phyloP scores from a whole-genome alignment of 2,329 filamentous ascomycete genomes.

The Aureobasidium pullulans region DNA sequence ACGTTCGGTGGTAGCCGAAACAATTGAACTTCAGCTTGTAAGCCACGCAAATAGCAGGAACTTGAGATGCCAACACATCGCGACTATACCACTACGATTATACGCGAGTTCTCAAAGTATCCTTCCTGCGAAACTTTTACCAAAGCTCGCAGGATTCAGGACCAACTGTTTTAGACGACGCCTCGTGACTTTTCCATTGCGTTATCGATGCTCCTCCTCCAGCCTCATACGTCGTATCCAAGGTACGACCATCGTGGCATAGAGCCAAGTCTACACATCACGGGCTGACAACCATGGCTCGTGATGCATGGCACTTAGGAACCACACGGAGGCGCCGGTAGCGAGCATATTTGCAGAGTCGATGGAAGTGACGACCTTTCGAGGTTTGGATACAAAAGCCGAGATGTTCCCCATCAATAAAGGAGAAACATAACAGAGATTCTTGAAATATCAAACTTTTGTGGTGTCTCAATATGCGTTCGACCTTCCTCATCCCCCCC shows the following conservation, averaged over 20 bases:
- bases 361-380: background rate
- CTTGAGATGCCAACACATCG: background rate
- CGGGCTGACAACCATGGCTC: constrained; percentile 4
- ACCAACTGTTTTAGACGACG: background rate
- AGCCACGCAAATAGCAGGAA: background rate
- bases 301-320: background rate
- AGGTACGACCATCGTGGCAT: background rate
- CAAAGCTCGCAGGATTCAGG: background rate
- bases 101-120: background rate
- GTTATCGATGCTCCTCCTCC: background rate
- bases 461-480: background rate
- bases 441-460: background rate
- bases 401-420: background rate
- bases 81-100: background rate
- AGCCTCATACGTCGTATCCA: constrained; percentile 8
- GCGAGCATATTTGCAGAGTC: background rate
- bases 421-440: constrained; percentile 4
- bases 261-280: background rate
- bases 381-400: constrained; percentile 1
- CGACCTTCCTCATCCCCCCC: background rate
- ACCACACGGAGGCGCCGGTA: background rate
- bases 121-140: background rate
- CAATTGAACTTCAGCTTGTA: constrained; percentile 3
- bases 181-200: background rate
- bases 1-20: background rate